Base-by-base conservation (phyloP, 2,329 filamentous ascomycete genomes). In the Teratosphaeria destructans region DNA sequence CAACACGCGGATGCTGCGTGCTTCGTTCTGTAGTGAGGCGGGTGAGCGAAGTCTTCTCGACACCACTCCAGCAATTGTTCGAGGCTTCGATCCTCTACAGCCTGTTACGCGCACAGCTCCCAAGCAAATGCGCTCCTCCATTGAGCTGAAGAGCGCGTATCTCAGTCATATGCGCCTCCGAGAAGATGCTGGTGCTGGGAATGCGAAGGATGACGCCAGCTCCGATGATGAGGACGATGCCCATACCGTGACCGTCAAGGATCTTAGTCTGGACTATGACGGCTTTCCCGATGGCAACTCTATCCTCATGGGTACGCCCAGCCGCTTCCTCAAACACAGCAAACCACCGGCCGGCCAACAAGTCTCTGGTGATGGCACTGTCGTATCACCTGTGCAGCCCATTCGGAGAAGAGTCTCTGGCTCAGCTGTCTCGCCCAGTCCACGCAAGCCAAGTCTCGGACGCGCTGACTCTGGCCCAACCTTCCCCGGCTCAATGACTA, bases 211-310 rank as follows among this genome's bases (percentile, higher is more conserved):
- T 1, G 54, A 56, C 26, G 52, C 37, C 10, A 59, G 59, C 12
- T 61, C 60, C 14, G 59, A 61, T 23, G 54, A 60, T 11, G 64
- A 65, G 1, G 63, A 66, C 3, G 53, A 60, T 43, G 59, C 56
- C 14, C 34, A 52, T 29, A 60, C 59, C 19, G 65, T 61, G n/a
- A 64, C 61, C 23, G 43, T 64, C 47, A 63, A 62, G 35, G 63
- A 66, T 55, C 55, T 67, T 57, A 61, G 58, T 27, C 39, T 61
- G 27, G 63, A 68, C 49, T 66, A 69, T 52, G 65, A 68, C 55
- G 68, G 62, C 53, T 73, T 69, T 60, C 71, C 71, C 3, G 68
- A 71, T 58, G 71, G 71, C 55, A 67, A 67, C 52, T 71, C 70
- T 11, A 70, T 74, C 54, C 56, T 66, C 16, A 65, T 63, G 58